Base-by-base conservation (phyloP, 306 rosid genomes). In the Luffa acutangula region DNA sequence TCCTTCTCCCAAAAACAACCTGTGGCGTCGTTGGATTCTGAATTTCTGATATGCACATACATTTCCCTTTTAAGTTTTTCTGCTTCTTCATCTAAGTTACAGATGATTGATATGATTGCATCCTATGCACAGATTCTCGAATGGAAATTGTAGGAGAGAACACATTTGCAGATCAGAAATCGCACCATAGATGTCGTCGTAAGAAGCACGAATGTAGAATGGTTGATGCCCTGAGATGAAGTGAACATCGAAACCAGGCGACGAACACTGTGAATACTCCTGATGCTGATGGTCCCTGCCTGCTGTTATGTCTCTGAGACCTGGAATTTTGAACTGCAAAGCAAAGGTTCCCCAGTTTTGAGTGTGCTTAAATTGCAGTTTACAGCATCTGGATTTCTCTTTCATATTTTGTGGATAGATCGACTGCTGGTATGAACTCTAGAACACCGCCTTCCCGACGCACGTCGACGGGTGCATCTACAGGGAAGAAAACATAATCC, bases 111-210 rank as follows among this genome's bases (percentile, higher is more conserved):
- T 25, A 31, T 25, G 59, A 6, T 52, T n/a, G 9, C 21, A 73
- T 52, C 46, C 15, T 52, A 75, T 87, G 80, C 85, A 58, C 85
- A 58, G 96, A 87, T 88, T 88, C 96, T 17, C 78, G 80, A 83
- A 88, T 86, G 92, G 99, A 93, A 91, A 88, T 89, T 80, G 99
- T 91, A 71, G 98, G 99, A 56, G 96, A 92, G 85, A 95, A 91
- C 87, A 82, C 93, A 58, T 90, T 96, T 52, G 70, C 86, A 15
- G 99, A 96, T 85, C 97, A 89, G 81, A 95, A 90, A 83, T 83
- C 90, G 18, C 99, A 96, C 87, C 91, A 90, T 81, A 87, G 99
- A 88, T 93, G 96, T 84, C 92, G 99, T 12, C 92, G 98, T 5
- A 91, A 87, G 92, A 96, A 93, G 80, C 96, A 93, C 34, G 99